These are phyloP conservation scores for Nemophila menziesii DNA, from an alignment of 257 asterid genomes.

Conservation along the genomic window DNA sequence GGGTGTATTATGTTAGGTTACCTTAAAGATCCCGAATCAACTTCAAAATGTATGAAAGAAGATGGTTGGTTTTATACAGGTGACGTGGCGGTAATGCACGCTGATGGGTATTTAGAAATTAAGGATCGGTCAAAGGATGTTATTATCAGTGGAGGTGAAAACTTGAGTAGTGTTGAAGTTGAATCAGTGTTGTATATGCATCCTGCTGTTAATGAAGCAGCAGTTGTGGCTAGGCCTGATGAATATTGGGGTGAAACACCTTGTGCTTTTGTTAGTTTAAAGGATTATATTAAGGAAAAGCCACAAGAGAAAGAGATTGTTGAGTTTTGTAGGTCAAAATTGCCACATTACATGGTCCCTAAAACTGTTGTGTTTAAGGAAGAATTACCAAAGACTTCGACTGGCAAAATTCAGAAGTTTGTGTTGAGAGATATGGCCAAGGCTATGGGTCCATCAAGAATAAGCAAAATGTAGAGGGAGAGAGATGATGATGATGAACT, in stretches of 20 bases:
- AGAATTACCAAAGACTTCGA: slow-evolving; percentile 73
- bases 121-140: slow-evolving; percentile 83
- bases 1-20: slow-evolving; percentile 54
- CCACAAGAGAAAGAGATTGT: slow-evolving; percentile 39
- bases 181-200: slow-evolving; percentile 58
- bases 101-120: slow-evolving; percentile 62
- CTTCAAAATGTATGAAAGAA: slow-evolving; percentile 29
- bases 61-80: slow-evolving; percentile 78
- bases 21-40: slow-evolving; percentile 48
- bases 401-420: slow-evolving; percentile 69
- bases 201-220: slow-evolving; percentile 72
- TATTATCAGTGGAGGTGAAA: slow-evolving; percentile 76
- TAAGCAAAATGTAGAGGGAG: slow-evolving; percentile 14
- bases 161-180: slow-evolving; percentile 76
- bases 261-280: slow-evolving; percentile 66
- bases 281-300: slow-evolving; percentile 24
- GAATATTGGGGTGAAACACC: slow-evolving; percentile 81
- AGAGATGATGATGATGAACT: too few species aligned
- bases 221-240: slow-evolving; percentile 77
- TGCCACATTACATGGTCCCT: slow-evolving; percentile 72
- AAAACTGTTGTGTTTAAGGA: slow-evolving; percentile 43
- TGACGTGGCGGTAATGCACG: slow-evolving; percentile 72
- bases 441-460: slow-evolving; percentile 23
- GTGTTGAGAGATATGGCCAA: slow-evolving; percentile 52
- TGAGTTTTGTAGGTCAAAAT: slow-evolving; percentile 32